Base-by-base conservation (phyloP, 208 protist genomes). In the Leishmania arabica region DNA sequence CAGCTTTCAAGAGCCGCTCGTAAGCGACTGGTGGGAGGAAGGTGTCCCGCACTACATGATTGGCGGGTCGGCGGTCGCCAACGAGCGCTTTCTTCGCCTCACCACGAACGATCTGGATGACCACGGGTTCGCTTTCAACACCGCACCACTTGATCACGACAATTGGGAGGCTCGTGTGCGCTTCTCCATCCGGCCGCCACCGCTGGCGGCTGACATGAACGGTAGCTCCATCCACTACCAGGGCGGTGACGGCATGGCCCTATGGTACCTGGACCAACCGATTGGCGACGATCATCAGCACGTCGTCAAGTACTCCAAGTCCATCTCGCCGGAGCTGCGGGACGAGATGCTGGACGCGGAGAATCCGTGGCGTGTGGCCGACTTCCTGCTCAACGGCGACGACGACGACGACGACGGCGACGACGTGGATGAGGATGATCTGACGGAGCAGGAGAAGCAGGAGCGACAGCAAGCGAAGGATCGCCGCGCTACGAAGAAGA, bases 11-110 rank as follows among this genome's bases (percentile, higher is more conserved):
- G 81, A 85, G 34, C 94, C 94, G 6, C 89, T 95, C 8, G 91
- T 97, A 8, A 87, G 84, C 45, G 94, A 97, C 73, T 97, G 94
- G 94, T 97, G 94, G 94, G 88, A 95, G 71, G 94, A 95, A 75
- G 94, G 94, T 5, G 89, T 97, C 0, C 92, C 94, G 13, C 91
- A 97, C 77, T 97, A 89, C 84, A 94, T 96, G 90, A 91, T 97
- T 77, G 92, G 94, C 27, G 94, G 92, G 11, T 91, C 89, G 27
- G 88, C 94, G 54, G 87, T 96, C 21, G 91, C 92, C 1, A 96
- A 91, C 58, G 92, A 94, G 73, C 88, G 92, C n/a, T 95, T 95
- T 69, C 72, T 97, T 76, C 90, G 94, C 7, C 88, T 97, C 51
- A 95, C 94, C 21, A 88, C 86, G 0, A 87, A 95, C 69, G 91